phyloP scores from a whole-genome alignment of 139 green algal species.

The Chlorella vulgaris region DNA sequence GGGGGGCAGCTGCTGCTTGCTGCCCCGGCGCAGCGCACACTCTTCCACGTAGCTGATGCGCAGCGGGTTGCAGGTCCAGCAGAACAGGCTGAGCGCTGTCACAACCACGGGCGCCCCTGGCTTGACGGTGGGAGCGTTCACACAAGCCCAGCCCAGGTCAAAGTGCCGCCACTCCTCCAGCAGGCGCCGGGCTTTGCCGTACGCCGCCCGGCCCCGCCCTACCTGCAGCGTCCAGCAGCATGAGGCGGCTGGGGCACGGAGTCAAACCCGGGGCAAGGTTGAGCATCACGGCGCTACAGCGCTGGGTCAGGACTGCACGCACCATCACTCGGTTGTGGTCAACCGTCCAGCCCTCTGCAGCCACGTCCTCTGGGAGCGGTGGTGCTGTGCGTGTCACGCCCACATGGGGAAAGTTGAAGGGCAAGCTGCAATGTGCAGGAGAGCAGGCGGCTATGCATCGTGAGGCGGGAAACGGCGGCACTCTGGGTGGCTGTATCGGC shows the following conservation, averaged over 20 bases:
- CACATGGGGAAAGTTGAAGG: conserved; percentile 32
- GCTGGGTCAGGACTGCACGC: neutral
- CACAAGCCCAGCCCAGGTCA: conserved; percentile 33
- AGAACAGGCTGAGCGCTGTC: conserved; percentile 30
- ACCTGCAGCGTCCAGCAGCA: conserved; percentile 21
- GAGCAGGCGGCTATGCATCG: neutral
- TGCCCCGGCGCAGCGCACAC: neutral
- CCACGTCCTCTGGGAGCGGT: neutral
- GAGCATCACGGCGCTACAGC: no score
- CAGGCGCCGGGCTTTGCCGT: conserved; percentile 3
- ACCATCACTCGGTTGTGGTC: conserved; percentile 28
- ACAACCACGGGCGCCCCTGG: conserved; percentile 33
- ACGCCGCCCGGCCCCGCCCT: conserved; percentile 16
- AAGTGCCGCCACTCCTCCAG: conserved; percentile 43
- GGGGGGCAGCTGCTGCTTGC: neutral
- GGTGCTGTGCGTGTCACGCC: neutral
- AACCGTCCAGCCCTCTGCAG: conserved; percentile 16
- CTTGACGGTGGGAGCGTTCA: conserved; percentile 28
- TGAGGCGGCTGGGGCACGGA: neutral
- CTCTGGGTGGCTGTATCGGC: neutral
- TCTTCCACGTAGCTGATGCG: conserved; percentile 39
- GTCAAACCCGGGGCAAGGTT: no score
- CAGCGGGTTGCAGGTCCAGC: conserved; percentile 46
- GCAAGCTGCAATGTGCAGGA: conserved; percentile 2
- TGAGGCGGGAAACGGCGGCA: neutral